Base-by-base conservation (phyloP, 139 green algal genomes). In the Tetradesmus lagerheimii region DNA sequence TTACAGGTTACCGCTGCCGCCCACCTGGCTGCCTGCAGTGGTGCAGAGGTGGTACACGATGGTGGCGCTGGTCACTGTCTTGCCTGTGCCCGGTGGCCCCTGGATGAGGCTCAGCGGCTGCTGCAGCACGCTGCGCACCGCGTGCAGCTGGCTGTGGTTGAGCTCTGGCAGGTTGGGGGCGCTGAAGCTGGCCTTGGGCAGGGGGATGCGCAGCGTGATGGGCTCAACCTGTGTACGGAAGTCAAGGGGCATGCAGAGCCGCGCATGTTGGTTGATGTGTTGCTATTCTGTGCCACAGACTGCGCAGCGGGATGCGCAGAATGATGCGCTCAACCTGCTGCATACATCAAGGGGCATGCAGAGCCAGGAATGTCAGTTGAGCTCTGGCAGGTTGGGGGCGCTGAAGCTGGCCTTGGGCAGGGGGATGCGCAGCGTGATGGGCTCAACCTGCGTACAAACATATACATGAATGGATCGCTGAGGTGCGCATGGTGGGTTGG, bases 61-160 rank as follows among this genome's bases (percentile, higher is more conserved):
- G 16, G 97, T 96, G 29, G 98, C 97, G 5, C 95, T 98, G 0
- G 98, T 99, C 20, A 99, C 98, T 0, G 98, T 99, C 95, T 99
- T 99, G 88, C 98, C 98, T 0, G 98, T 99, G 47, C 98, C 98
- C 2, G 98, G 98, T 0, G 98, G 98, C 23, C 98, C 96, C 92
- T 98, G 94, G 50, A 98, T 99, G n/a, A 99, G 94, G 35, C 89
- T 95, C n/a, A 99, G 91, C 16, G 97, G 97, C 83, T 94, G 90
- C 86, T 93, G 89, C 62, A 99, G 94, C 87, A 98, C 97, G 16
- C 86, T 85, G 76, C 86, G 76, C 27, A 90, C 86, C n/a, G 86
- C 86, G 37, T 90, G 86, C 67, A 96, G 90, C 93, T 99, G 98
- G 6, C 93, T 97, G 89, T 98, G 96, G 93, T 99, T 99, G 43